These are phyloP conservation scores for Vachellia pachyceras DNA, from an alignment of 306 rosid species.

Conservation along the genomic window DNA sequence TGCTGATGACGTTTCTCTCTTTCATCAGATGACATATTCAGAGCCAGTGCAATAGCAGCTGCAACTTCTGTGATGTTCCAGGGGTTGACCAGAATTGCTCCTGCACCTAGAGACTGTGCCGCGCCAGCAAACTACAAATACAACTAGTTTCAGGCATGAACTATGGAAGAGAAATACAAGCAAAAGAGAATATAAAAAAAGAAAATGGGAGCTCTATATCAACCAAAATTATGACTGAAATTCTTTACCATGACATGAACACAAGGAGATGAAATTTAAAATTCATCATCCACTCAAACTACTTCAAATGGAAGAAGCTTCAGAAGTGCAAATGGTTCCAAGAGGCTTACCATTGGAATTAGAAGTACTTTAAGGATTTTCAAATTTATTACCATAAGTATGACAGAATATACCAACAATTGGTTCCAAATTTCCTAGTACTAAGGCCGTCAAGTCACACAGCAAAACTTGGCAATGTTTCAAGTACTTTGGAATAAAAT, in stretches of 20 bases:
- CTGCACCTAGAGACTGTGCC: slow-evolving; percentile 97
- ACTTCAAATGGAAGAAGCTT: slow-evolving; percentile 17
- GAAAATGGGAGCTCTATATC: background rate
- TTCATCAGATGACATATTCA: slow-evolving; percentile 68
- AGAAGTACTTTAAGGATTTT: background rate
- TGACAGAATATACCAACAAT: background rate
- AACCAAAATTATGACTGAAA: background rate
- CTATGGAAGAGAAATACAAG: slow-evolving; percentile 4
- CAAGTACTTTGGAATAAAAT: slow-evolving; percentile 1
- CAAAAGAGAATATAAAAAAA: slow-evolving; percentile 1
- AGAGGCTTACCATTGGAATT: slow-evolving; percentile 18
- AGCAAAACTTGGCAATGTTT: background rate
- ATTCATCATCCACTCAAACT: slow-evolving; percentile 7
- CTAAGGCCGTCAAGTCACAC: background rate
- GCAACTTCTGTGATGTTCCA: slow-evolving; percentile 96
- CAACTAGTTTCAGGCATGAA: slow-evolving; percentile 25
- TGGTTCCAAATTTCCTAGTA: background rate
- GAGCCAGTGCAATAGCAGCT: slow-evolving; percentile 72
- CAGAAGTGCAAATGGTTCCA: background rate
- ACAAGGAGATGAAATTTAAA: slow-evolving; percentile 16
- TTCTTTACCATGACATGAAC: background rate
- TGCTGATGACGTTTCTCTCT: slow-evolving; percentile 88
- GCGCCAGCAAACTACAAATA: slow-evolving; percentile 95
- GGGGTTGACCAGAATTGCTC: slow-evolving; percentile 93
- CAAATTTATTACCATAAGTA: background rate